A percentile compares a stretch with the other conserved stretches of the same genome.
Conservation (phyloP, 345 rosid genomes). For the Bruguiera parviflora region DNA sequence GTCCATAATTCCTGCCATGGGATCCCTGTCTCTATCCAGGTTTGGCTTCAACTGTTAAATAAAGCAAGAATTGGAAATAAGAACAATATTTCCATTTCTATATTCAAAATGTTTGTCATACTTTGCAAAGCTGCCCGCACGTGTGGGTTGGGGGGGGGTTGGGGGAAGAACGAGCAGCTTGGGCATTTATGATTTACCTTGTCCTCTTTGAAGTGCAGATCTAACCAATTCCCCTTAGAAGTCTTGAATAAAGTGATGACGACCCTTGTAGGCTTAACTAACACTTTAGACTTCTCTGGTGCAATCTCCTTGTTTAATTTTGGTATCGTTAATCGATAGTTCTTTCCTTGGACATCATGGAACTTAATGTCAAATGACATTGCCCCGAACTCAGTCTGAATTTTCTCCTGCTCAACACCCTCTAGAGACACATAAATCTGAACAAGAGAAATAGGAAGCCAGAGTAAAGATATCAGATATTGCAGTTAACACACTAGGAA, state of each 20-base stretch:
- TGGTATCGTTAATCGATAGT: constrained; percentile 62
- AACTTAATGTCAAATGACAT: constrained; percentile 39
- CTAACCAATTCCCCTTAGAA: constrained; percentile 83
- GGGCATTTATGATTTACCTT: constrained; percentile 46
- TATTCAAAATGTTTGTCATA: neutral
- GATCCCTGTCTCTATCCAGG: constrained; percentile 68
- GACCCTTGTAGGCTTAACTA: constrained; percentile 73
- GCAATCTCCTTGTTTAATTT: constrained; percentile 65
- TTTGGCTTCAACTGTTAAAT: constrained; percentile 68
- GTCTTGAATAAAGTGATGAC: constrained; percentile 63
- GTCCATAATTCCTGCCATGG: constrained; percentile 99
- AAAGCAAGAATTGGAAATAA: neutral
- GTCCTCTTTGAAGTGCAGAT: constrained; percentile 82
- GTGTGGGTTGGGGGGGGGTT: no score
- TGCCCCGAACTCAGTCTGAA: constrained; percentile 65
- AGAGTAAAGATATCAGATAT: neutral
- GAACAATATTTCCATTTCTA: neutral
- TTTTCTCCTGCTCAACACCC: constrained; percentile 68
- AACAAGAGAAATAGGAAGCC: neutral
- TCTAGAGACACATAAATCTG: constrained; percentile 78
- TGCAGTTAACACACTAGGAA: neutral
- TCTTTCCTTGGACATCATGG: constrained; percentile 80
- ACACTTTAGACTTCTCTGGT: constrained; percentile 73
- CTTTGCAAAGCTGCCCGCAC: no score
- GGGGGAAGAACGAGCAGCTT: no score